Evolutionary conservation across 495 filamentous ascomycete genomes (phyloP).

Genomic region (Rostrohypoxylon terebratum): DNA sequence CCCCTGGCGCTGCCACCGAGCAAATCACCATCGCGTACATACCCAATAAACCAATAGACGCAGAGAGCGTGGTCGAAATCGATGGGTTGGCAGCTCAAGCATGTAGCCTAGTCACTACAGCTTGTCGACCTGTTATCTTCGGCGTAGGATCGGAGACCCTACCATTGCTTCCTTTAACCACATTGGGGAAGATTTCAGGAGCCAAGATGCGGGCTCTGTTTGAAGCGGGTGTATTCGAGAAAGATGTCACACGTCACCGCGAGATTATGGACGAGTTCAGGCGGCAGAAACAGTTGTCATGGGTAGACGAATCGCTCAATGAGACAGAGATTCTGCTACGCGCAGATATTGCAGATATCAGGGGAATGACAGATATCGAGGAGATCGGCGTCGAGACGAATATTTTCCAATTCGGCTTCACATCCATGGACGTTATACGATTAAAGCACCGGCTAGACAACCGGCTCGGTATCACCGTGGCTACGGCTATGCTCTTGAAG

Average conservation of each 20-base stretch:
- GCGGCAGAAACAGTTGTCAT: not conserved
- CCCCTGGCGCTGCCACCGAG: conserved; percentile 51
- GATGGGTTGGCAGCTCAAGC: too few relatives aligned
- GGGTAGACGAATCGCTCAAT: not conserved
- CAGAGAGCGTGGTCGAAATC: too few relatives aligned
- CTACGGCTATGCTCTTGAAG: conserved; percentile 49
- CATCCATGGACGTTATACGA: conserved; percentile 44
- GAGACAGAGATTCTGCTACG: conserved; percentile 31
- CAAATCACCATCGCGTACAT: conserved; percentile 53
- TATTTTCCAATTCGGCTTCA: conserved; percentile 31
- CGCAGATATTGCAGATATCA: conserved; percentile 33
- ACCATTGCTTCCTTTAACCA: conserved; percentile 42
- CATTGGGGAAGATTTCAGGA: conserved; percentile 62
- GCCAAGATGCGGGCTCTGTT: conserved; percentile 51
- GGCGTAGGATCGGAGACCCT: too few relatives aligned
- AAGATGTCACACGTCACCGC: not conserved
- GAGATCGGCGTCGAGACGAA: conserved; percentile 44
- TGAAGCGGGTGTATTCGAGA: conserved; percentile 46
- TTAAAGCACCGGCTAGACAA: conserved; percentile 39
- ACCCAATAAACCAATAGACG: conserved; percentile 24
- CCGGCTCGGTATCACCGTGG: conserved; percentile 40
- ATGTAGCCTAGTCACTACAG: too few relatives aligned
- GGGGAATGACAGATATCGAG: too few relatives aligned
- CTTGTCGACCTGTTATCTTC: too few relatives aligned
- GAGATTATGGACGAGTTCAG: conserved; percentile 24